Conservation (phyloP, 495 filamentous ascomycete species). For the Aspergillus avenaceus region DNA sequence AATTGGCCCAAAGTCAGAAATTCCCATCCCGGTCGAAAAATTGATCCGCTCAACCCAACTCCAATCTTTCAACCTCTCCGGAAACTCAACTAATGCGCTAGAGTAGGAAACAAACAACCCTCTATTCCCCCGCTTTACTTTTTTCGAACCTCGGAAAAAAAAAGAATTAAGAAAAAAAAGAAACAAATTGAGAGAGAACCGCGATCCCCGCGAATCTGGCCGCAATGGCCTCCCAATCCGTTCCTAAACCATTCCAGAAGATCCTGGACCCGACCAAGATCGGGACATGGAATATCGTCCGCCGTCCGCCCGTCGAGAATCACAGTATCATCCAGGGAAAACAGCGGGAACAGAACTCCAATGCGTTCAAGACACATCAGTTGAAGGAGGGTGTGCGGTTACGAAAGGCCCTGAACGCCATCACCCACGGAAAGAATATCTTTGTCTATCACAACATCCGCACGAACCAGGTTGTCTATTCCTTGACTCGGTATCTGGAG, state of each 20-base stretch:
- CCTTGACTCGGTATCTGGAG: conserved; percentile 61
- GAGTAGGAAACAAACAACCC: no score
- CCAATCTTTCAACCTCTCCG: conserved; percentile 1
- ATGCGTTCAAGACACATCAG: conserved; percentile 39
- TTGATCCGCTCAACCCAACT: conserved; percentile 18
- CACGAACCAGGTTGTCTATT: conserved; percentile 81
- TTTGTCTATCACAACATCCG: conserved; percentile 78
- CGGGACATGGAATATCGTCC: conserved; percentile 36
- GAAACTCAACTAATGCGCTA: background rate
- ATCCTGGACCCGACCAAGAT: conserved; percentile 45
- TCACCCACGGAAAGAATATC: conserved; percentile 64
- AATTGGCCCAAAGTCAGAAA: no score
- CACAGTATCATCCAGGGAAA: conserved; percentile 37
- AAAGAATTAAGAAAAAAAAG: no score
- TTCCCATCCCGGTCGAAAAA: conserved; percentile 24
- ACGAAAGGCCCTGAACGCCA: conserved; percentile 42
- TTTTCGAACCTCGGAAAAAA: background rate
- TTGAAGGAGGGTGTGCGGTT: conserved; percentile 37
- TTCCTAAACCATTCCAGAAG: conserved; percentile 32
- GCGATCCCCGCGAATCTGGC: conserved; percentile 16
- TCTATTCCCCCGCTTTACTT: background rate
- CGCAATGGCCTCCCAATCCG: conserved; percentile 39
- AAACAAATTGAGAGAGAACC: no score
- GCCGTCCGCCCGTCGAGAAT: conserved; percentile 36
- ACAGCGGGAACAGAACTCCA: conserved; percentile 31